phyloP scores from a whole-genome alignment of 176 grass and related monocot genomes.

The Aegilops longissima region DNA sequence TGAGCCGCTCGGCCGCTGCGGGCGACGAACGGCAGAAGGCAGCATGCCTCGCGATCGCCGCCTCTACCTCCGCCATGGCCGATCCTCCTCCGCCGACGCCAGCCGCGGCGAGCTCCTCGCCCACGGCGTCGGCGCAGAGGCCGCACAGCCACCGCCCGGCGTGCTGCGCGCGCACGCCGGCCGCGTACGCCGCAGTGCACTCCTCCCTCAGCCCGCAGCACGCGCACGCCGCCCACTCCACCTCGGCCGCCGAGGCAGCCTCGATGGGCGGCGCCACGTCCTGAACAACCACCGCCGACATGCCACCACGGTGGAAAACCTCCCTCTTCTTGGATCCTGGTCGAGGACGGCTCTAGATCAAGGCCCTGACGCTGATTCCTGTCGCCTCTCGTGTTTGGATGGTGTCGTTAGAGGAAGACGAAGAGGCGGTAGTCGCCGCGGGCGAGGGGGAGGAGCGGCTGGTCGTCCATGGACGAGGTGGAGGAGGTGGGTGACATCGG shows the following conservation, averaged over 20 bases:
- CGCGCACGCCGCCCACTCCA: constrained; percentile 66
- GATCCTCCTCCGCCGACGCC: not conserved
- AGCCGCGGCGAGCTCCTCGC: constrained; percentile 48
- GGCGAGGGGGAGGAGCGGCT: constrained; percentile 26
- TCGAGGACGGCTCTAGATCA: not conserved
- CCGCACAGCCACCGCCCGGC: constrained; percentile 73
- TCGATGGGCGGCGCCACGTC: constrained; percentile 33
- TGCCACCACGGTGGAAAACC: not conserved
- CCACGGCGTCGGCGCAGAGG: constrained; percentile 72
- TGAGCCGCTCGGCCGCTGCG: constrained; percentile 49
- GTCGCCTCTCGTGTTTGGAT: not conserved
- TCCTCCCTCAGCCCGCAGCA: constrained; percentile 86
- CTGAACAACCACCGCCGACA: constrained; percentile 31
- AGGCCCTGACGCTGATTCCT: not conserved
- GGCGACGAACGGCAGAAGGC: constrained; percentile 61
- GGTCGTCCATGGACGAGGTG: constrained; percentile 43
- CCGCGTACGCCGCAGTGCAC: constrained; percentile 77
- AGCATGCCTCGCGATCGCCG: constrained; percentile 62
- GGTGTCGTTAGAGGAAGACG: not conserved
- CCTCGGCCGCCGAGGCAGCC: constrained; percentile 29
- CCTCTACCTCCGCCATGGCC: constrained; percentile 28
- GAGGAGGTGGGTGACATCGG: not conserved
- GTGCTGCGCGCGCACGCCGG: constrained; percentile 56
- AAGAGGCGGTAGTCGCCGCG: constrained; percentile 31
- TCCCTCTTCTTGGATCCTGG: not conserved